These are phyloP conservation scores for Beta vulgaris DNA, from an alignment of 148 eudicot species.

Conservation along the genomic window DNA sequence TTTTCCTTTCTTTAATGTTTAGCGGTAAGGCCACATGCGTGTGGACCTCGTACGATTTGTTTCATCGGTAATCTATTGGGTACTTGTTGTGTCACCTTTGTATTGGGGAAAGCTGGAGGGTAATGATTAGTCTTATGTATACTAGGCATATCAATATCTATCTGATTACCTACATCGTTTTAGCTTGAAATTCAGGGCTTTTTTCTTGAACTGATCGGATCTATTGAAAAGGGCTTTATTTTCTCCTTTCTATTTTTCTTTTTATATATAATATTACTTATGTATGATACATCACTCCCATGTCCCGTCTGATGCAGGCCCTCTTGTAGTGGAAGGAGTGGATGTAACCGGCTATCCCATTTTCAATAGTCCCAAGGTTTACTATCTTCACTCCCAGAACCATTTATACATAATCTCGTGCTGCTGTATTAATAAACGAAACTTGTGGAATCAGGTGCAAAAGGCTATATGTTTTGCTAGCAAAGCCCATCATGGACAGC, in stretches of 20 bases:
- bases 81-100: too few relatives aligned
- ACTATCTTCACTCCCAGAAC: conserved; percentile 31
- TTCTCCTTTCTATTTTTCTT: not conserved
- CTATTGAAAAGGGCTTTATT: not conserved
- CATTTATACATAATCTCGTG: conserved; percentile 6
- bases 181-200: too few relatives aligned
- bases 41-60: too few relatives aligned
- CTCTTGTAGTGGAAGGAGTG: conserved; percentile 79
- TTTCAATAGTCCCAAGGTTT: conserved; percentile 68
- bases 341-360: conserved; percentile 84
- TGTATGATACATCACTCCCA: not conserved
- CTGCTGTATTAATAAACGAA: conserved; percentile 23
- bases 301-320: conserved; percentile 42
- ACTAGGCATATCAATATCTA: too few relatives aligned
- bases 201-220: too few relatives aligned
- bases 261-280: not conserved
- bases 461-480: conserved; percentile 83
- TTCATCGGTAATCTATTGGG: too few relatives aligned
- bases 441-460: conserved; percentile 73
- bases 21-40: too few relatives aligned
- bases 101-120: too few relatives aligned
- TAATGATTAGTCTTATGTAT: too few relatives aligned
- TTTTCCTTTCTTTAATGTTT: too few relatives aligned
- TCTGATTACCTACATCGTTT: too few relatives aligned
- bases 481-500: conserved; percentile 85